A percentile compares a stretch with the other conserved stretches of the same genome.
Conservation (phyloP, 495 filamentous ascomycete genomes). For the Penicillium daleae region DNA sequence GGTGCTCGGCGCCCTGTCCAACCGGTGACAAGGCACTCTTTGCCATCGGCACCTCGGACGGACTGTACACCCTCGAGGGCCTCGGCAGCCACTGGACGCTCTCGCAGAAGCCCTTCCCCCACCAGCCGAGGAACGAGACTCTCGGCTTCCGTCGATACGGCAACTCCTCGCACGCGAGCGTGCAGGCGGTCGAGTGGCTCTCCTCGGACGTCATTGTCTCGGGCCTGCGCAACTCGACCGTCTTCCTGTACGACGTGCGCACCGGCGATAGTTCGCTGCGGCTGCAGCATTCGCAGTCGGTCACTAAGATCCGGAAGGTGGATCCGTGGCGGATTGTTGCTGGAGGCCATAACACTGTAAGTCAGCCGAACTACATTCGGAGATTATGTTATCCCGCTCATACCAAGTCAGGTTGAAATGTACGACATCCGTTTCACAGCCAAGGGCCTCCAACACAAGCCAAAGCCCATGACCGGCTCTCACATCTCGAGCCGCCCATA, state of each 20-base stretch:
- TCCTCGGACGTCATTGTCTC: conserved; percentile 40
- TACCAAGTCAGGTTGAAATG: conserved; percentile 40
- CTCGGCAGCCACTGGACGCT: conserved; percentile 37
- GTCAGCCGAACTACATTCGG: conserved; percentile 6
- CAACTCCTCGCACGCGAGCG: conserved; percentile 37
- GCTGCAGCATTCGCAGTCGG: conserved; percentile 40
- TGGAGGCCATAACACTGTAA: conserved; percentile 42
- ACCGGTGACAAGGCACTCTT: conserved; percentile 34
- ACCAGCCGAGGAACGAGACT: conserved; percentile 20
- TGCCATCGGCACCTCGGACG: conserved; percentile 48
- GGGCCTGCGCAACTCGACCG: conserved; percentile 40
- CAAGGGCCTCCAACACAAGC: conserved; percentile 35
- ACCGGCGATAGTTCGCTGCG: conserved; percentile 37
- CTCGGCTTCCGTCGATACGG: conserved; percentile 25
- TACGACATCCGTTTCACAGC: conserved; percentile 49
- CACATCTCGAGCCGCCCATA: conserved; percentile 44
- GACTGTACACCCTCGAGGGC: conserved; percentile 42
- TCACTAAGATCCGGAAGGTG: conserved; percentile 43
- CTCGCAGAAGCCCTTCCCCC: conserved; percentile 37
- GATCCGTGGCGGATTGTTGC: conserved; percentile 44
- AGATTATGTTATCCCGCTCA: neutral
- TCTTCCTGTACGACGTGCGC: conserved; percentile 46
- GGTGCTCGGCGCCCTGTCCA: conserved; percentile 45
- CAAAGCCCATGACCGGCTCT: conserved; percentile 28
- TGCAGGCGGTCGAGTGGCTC: conserved; percentile 48